phyloP scores from a whole-genome alignment of 2,329 filamentous ascomycete species.

The Sporothrix sp. region DNA sequence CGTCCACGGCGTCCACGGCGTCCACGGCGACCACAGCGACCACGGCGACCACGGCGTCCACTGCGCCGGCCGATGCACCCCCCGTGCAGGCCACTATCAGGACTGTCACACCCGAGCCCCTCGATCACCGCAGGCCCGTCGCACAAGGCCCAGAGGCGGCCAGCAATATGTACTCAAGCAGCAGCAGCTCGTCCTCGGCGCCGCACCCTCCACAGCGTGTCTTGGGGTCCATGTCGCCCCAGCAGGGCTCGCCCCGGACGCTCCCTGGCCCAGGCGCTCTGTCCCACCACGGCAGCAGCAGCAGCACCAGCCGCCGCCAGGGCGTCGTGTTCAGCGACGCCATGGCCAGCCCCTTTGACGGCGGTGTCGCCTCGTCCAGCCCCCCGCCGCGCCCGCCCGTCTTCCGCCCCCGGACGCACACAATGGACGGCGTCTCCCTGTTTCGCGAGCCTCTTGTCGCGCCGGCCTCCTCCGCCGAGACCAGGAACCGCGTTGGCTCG shows the following conservation, averaged over 20 bases:
- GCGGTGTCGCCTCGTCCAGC: slow-evolving; percentile 29
- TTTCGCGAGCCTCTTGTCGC: slow-evolving; percentile 37
- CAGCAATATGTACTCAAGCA: not conserved
- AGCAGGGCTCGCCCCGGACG: slow-evolving; percentile 34
- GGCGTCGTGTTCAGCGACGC: slow-evolving; percentile 53
- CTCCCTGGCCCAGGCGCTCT: slow-evolving; percentile 34
- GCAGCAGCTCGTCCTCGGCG: slow-evolving; percentile 12
- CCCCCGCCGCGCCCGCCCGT: slow-evolving; percentile 29
- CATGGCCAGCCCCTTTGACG: slow-evolving; percentile 42
- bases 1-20: too few relatives aligned
- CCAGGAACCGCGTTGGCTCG: slow-evolving; percentile 58
- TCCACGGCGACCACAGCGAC: too few relatives aligned
- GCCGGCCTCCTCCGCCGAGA: slow-evolving; percentile 34
- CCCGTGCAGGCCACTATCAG: slow-evolving; percentile 41
- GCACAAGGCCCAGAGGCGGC: slow-evolving; percentile 21
- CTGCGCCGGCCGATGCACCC: not conserved
- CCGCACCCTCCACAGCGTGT: slow-evolving; percentile 22
- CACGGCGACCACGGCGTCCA: not conserved
- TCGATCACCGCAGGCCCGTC: slow-evolving; percentile 24
- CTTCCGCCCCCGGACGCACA: slow-evolving; percentile 46
- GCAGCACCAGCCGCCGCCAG: slow-evolving; percentile 34
- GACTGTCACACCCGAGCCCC: slow-evolving; percentile 55
- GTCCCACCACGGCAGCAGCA: slow-evolving; percentile 19
- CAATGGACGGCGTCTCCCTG: slow-evolving; percentile 40
- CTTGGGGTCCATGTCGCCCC: slow-evolving; percentile 30